Percentiles rank a stretch among this genome's conserved stretches.
Evolutionary conservation across 179 eudicot species (phyloP).

Genomic region (Beta corolliflora): DNA sequence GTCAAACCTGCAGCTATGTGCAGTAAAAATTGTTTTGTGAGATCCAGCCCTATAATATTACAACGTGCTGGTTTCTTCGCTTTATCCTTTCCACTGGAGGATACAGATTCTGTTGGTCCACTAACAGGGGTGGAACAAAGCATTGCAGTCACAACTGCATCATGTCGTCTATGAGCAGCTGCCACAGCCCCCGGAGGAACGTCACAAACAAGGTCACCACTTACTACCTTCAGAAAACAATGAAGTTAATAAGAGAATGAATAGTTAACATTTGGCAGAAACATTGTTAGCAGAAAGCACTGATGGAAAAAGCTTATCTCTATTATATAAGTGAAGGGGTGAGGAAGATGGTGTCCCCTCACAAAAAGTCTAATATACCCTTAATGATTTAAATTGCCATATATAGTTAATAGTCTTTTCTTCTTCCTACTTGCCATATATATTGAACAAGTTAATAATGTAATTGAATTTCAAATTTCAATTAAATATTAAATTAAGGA

Average conservation of each 20-base stretch:
- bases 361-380: too few relatives aligned
- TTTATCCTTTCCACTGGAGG: conserved; percentile 91
- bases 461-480: too few relatives aligned
- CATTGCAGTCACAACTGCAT: conserved; percentile 91
- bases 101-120: conserved; percentile 80
- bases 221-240: conserved; percentile 64
- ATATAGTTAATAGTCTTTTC: too few relatives aligned
- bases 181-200: conserved; percentile 97
- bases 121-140: conserved; percentile 85
- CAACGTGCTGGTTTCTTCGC: conserved; percentile 77
- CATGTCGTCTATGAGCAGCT: conserved; percentile 94
- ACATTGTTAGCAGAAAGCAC: not conserved
- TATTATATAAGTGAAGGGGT: too few relatives aligned
- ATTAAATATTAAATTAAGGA: too few relatives aligned
- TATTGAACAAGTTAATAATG: too few relatives aligned
- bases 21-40: conserved; percentile 77
- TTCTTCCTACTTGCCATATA: too few relatives aligned
- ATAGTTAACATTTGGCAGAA: not conserved
- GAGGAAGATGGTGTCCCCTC: too few relatives aligned
- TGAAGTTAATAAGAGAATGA: conserved; percentile 7
- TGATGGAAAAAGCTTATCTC: not conserved
- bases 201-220: conserved; percentile 96
- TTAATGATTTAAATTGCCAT: too few relatives aligned
- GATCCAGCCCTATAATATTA: conserved; percentile 85
- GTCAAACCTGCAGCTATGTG: conserved; percentile 82